phyloP scores from a whole-genome alignment of 2,329 filamentous ascomycete species.

The Colletotrichum higginsianum region DNA sequence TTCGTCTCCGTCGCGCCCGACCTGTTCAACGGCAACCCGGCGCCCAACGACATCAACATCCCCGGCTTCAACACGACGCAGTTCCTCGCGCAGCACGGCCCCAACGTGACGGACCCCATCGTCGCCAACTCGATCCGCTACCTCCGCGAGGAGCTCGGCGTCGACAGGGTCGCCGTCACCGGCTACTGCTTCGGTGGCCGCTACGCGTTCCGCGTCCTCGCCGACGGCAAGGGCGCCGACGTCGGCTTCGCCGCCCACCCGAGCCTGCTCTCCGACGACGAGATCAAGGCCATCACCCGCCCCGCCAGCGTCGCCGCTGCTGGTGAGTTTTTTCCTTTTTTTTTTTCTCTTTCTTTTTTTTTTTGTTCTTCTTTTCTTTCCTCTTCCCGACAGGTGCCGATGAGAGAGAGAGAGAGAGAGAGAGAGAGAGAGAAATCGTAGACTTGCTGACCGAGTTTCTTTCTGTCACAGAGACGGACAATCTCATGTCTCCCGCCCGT shows the following conservation, averaged over 20 bases:
- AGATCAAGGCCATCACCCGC: conserved; percentile 69
- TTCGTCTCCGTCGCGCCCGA: conserved; percentile 78
- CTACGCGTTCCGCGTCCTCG: conserved; percentile 68
- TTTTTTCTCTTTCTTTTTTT: too few species aligned
- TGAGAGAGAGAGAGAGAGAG: background rate
- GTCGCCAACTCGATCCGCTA: conserved; percentile 62
- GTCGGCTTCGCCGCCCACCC: conserved; percentile 77
- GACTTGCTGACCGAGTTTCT: conserved; percentile 21
- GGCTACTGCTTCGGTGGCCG: conserved; percentile 79
- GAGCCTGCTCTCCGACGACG: conserved; percentile 70
- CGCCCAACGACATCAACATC: conserved; percentile 56
- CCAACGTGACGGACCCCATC: conserved; percentile 61
- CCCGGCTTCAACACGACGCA: conserved; percentile 58
- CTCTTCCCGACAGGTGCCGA: too few species aligned
- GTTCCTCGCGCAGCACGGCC: conserved; percentile 58
- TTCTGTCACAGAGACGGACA: conserved; percentile 66
- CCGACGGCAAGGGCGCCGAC: conserved; percentile 66
- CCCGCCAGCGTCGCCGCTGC: conserved; percentile 76
- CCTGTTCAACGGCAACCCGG: conserved; percentile 72
- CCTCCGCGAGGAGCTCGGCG: conserved; percentile 62
- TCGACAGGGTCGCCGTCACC: conserved; percentile 67
- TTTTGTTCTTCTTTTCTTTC: too few species aligned
- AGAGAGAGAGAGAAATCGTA: background rate
- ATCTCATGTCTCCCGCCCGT: conserved; percentile 69
- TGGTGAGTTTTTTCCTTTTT: conserved; percentile 54